Base-by-base conservation (phyloP, 2,329 filamentous ascomycete genomes). In the Beauveria sp. region DNA sequence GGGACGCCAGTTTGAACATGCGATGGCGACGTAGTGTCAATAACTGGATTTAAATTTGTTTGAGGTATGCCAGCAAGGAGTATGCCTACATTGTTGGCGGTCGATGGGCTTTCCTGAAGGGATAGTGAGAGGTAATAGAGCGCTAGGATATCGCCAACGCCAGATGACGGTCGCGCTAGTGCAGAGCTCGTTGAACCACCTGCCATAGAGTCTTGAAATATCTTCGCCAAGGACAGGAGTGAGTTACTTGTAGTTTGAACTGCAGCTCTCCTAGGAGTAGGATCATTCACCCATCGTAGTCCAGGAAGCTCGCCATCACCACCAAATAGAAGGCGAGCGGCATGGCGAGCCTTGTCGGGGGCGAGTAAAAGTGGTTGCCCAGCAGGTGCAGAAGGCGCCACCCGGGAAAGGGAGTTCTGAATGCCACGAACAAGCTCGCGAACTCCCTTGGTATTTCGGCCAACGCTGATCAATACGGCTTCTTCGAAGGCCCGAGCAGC, bases 71-170 rank as follows among this genome's bases (percentile, higher is more conserved):
- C 91, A 5, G 94, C 94, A n/a, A 99, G 84, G 30, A 99, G 80
- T 60, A 99, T 99, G 3, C 94, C 94, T 14, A 99, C 92, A 71
- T 99, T 99, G 71, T 99, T 99, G 0, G 94, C 94, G 0, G 94
- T 99, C 0, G 94, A 99, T 2, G 94, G 94, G 68, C 94, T 97
- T 53, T 94, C 92, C 65, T 97, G 94, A 2, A 99, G 80, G 0
- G 94, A 96, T 3, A 99, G 78, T 0, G 94, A 99, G 3, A 99
- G 80, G 70, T 99, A 99, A 72, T 99, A 99, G 14, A 99, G 82
- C 2, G 92, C 91, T 41, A 99, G 76, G 43, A 99, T 97, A 69
- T 99, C 94, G 47, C 91, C 86, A 26, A 97, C 91, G 1, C 91
- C 89, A 50, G 88, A 87, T 3, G 86, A 83, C 61, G 86, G 84